phyloP scores from a whole-genome alignment of 108 stramenopile species.

The Fragilariopsis cylindrus region DNA sequence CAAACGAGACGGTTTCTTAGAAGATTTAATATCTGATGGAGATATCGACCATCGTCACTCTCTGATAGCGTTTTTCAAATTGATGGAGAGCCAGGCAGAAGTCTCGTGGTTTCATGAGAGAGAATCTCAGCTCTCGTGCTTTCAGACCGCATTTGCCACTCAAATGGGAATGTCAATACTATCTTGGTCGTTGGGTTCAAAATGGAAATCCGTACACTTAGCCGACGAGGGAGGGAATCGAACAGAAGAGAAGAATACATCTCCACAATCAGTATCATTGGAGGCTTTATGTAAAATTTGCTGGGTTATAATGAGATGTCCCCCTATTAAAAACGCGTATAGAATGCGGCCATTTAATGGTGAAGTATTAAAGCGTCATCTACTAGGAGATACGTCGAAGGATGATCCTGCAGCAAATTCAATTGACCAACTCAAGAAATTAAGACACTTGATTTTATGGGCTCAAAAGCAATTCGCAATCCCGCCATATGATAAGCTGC shows the following conservation, averaged over 20 bases:
- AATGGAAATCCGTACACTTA: not conserved
- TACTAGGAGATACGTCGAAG: not conserved
- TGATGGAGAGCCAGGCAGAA: not conserved
- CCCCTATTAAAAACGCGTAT: not conserved
- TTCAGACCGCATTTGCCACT: constrained; percentile 4
- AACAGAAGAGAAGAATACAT: not conserved
- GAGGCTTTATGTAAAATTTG: not conserved
- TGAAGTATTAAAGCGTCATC: not conserved
- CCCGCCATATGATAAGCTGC: not conserved
- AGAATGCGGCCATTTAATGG: too few species aligned
- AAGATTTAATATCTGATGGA: not conserved
- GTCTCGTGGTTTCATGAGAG: not conserved
- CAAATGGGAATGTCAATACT: constrained; percentile 1
- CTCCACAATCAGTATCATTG: not conserved
- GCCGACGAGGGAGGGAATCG: not conserved
- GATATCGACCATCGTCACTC: not conserved
- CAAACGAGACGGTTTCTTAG: not conserved
- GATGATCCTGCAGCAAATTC: not conserved
- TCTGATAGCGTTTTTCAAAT: not conserved
- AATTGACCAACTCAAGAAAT: not conserved
- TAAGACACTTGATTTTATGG: not conserved
- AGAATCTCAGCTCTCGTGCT: not conserved
- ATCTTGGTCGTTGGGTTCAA: not conserved
- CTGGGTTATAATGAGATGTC: not conserved
- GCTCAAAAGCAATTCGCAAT: not conserved